Percentiles rank a stretch among this genome's conserved stretches.
Evolutionary conservation across 2,329 filamentous ascomycete genomes (phyloP).

Genomic region (Diaporthe citriasiana): DNA sequence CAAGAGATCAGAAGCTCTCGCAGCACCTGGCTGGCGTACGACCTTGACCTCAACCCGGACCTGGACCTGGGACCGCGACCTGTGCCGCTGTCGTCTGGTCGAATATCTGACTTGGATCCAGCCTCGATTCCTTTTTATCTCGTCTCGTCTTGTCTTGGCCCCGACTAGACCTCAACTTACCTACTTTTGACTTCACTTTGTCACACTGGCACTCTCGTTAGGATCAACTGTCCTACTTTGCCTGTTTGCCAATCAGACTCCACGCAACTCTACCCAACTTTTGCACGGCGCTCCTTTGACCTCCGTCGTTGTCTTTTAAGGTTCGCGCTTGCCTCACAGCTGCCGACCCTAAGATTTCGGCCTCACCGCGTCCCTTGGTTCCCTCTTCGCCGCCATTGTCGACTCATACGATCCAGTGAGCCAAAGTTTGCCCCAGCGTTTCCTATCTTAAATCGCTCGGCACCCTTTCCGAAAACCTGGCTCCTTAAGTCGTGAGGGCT

Average conservation of each 20-base stretch:
- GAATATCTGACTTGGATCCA: not conserved
- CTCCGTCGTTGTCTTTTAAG: conserved; percentile 11
- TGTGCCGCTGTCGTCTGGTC: conserved; percentile 7
- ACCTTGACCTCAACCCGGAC: not conserved
- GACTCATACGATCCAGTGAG: conserved; percentile 25
- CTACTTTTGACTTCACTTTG: not conserved
- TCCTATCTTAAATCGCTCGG: conserved; percentile 14
- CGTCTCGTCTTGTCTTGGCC: conserved; percentile 8
- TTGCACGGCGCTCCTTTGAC: conserved; percentile 13
- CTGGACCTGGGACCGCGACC: conserved; percentile 11
- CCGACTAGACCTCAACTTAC: not conserved
- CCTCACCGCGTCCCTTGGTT: conserved; percentile 23
- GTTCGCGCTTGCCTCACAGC: conserved; percentile 31
- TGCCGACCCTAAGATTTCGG: conserved; percentile 27
- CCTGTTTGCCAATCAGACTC: conserved; percentile 7
- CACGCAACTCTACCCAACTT: not conserved
- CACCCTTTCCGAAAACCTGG: conserved; percentile 6
- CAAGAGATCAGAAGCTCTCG: conserved; percentile 41
- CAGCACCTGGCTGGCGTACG: conserved; percentile 25
- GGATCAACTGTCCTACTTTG: not conserved
- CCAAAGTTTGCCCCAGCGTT: conserved; percentile 25
- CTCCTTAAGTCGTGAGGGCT: not conserved
- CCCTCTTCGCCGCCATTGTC: conserved; percentile 20
- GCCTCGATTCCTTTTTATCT: conserved; percentile 14
- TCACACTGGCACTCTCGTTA: not conserved